Evolutionary conservation across 2,329 filamentous ascomycete species (phyloP).

Genomic region (Verticillium albo-atrum): DNA sequence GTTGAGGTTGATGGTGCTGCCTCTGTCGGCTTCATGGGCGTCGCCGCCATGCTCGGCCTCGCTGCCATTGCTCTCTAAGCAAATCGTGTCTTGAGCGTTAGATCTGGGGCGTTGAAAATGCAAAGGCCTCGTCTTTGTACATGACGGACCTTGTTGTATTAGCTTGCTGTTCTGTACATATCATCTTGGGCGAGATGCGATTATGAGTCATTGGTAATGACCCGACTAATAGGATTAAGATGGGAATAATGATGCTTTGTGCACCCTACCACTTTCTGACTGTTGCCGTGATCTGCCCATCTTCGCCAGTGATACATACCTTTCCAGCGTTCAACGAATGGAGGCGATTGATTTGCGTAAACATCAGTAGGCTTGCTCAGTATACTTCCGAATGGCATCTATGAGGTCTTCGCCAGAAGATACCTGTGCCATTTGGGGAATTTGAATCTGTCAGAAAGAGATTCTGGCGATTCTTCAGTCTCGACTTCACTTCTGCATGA

Average conservation of each 20-base stretch:
- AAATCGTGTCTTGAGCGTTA: neutral
- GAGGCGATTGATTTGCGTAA: too few relatives aligned
- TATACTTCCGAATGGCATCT: too few relatives aligned
- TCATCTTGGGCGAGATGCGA: neutral
- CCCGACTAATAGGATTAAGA: neutral
- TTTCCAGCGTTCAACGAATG: too few relatives aligned
- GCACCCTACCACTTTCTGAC: neutral
- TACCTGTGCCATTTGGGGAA: too few relatives aligned
- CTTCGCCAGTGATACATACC: too few relatives aligned
- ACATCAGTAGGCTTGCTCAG: too few relatives aligned
- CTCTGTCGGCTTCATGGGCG: constrained; percentile 7
- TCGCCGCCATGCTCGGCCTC: constrained; percentile 9
- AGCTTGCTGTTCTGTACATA: neutral
- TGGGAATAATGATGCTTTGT: neutral
- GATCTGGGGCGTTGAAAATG: neutral
- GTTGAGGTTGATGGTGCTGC: constrained; percentile 8
- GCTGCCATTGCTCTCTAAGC: constrained; percentile 11
- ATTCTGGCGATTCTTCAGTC: too few relatives aligned
- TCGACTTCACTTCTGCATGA: too few relatives aligned
- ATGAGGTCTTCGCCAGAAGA: too few relatives aligned
- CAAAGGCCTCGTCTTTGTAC: neutral
- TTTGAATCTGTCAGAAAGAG: too few relatives aligned
- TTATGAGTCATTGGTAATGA: neutral
- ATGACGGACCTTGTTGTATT: neutral
- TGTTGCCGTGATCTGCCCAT: too few relatives aligned